Percentiles rank a stretch among this genome's conserved stretches.
phyloP scores from a whole-genome alignment of 176 grass and related monocot genomes.

The Triticum aestivum region IWGSC_CS_RefSeq_v2.1 NC_057810.1:726380803-726381302 shows the following conservation, averaged over 20 bases:
- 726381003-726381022: not conserved
- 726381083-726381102: conserved; percentile 68
- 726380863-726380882: not conserved
- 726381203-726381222: not conserved
- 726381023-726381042: not conserved
- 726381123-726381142: conserved; percentile 91
- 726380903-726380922: not conserved
- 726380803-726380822: conserved; percentile 82
- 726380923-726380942: not conserved
- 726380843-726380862: conserved; percentile 57
- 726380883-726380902: not conserved
- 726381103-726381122: conserved; percentile 83
- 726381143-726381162: conserved; percentile 78
- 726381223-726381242: not conserved
- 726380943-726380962: not conserved
- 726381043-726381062: conserved; percentile 80
- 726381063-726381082: conserved; percentile 73
- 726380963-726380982: not conserved
- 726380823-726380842: conserved; percentile 93
- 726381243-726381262: not conserved
- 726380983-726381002: not conserved
- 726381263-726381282: not conserved
- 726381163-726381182: conserved; percentile 86
- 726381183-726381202: not conserved
- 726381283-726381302: not conserved